Conservation (phyloP, 108 stramenopile species). For the Pseudonitzschia delicatissima region DNA sequence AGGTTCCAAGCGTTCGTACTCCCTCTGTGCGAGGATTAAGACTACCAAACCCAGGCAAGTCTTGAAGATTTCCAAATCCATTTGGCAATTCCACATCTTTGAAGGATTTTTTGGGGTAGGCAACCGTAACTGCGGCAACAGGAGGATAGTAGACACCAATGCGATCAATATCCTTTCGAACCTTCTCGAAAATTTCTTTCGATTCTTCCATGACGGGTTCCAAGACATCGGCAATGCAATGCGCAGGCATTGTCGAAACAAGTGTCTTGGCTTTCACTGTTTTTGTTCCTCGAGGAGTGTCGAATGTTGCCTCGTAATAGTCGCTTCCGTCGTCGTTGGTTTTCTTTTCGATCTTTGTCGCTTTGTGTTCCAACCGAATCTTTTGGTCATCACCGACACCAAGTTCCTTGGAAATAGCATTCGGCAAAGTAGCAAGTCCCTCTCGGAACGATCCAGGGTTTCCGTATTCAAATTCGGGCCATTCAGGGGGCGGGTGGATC, state of each 20-base stretch:
- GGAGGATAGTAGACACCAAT: conserved; percentile 90
- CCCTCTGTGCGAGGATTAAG: conserved; percentile 86
- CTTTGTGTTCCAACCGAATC: conserved; percentile 70
- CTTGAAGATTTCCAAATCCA: conserved; percentile 68
- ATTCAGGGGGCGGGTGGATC: conserved; percentile 66
- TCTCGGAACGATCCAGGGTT: conserved; percentile 85
- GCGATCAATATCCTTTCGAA: conserved; percentile 51
- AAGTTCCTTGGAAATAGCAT: conserved; percentile 68
- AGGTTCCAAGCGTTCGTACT: conserved; percentile 88
- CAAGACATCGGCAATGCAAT: conserved; percentile 56
- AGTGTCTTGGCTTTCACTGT: conserved; percentile 54
- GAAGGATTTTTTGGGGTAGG: conserved; percentile 91
- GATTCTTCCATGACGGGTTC: conserved; percentile 77
- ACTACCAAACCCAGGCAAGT: conserved; percentile 89
- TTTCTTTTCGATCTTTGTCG: conserved; percentile 49
- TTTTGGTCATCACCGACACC: conserved; percentile 41
- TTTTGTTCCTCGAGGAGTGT: conserved; percentile 63
- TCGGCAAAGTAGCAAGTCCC: conserved; percentile 83
- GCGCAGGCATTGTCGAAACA: conserved; percentile 84
- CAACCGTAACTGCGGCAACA: conserved; percentile 89
- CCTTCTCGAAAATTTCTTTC: conserved; percentile 61
- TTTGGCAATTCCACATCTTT: conserved; percentile 77
- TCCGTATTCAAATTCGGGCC: conserved; percentile 82
- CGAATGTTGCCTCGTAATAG: conserved; percentile 66
- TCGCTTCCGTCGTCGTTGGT: conserved; percentile 33